Evolutionary conservation across 164 flowering plant genomes (phyloP).

Genomic region (Vitis rotundifolia): DNA sequence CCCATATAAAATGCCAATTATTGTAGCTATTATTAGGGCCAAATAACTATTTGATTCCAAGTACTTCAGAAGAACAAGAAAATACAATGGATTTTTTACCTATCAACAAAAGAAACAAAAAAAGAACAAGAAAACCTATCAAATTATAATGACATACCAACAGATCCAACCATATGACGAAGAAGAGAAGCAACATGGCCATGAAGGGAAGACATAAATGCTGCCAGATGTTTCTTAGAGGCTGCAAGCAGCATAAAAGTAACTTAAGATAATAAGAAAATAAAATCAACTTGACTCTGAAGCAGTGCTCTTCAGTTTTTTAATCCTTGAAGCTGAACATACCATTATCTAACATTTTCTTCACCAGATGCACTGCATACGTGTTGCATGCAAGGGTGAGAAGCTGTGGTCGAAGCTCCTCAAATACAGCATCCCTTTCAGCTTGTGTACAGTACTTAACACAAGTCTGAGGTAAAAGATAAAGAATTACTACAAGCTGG

Average conservation of each 20-base stretch:
- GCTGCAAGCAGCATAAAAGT: constrained; percentile 49
- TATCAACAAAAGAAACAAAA: not conserved
- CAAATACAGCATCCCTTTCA: constrained; percentile 73
- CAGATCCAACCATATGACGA: constrained; percentile 89
- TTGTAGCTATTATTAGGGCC: not conserved
- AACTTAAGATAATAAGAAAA: not conserved
- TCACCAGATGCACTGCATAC: constrained; percentile 88
- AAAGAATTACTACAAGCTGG: not conserved
- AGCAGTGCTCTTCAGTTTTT: not conserved
- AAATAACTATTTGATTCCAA: not conserved
- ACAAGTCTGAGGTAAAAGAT: constrained; percentile 58
- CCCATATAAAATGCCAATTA: not conserved
- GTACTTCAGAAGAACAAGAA: no score
- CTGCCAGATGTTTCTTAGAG: constrained; percentile 77
- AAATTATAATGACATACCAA: constrained; percentile 53
- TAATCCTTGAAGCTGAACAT: constrained; percentile 7
- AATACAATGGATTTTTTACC: not conserved
- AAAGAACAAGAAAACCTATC: not conserved
- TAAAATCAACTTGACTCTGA: not conserved
- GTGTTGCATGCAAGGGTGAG: constrained; percentile 68
- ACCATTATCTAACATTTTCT: constrained; percentile 92
- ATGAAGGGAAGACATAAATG: constrained; percentile 69
- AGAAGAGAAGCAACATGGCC: constrained; percentile 96
- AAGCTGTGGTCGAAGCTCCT: constrained; percentile 81
- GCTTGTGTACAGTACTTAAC: constrained; percentile 75